These are phyloP conservation scores for Simmondsia chinensis DNA, from an alignment of 148 eudicot genomes.

Conservation along the genomic window DNA sequence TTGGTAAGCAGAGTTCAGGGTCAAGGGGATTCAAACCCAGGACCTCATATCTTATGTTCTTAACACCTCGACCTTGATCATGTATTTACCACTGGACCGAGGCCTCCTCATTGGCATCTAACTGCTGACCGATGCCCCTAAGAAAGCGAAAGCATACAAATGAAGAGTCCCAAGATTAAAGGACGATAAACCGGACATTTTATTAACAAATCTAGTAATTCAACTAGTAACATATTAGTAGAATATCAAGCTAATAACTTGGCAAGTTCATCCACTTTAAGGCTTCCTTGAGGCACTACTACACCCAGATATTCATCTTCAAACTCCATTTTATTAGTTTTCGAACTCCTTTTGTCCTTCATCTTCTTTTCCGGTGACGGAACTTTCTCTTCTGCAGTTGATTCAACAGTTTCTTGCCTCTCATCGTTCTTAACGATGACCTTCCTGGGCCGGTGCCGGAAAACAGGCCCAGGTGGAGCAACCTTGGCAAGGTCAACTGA, in stretches of 20 bases:
- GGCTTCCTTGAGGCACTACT: constrained; percentile 58
- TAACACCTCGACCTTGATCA: no score
- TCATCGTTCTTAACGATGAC: constrained; percentile 11
- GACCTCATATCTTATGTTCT: no score
- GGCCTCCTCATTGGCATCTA: no score
- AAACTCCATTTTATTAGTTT: constrained; percentile 20
- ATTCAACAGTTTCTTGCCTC: constrained; percentile 22
- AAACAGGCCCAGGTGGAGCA: constrained; percentile 75
- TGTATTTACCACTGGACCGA: no score
- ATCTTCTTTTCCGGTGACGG: constrained; percentile 15
- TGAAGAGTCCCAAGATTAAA: no score
- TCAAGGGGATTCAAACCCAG: no score
- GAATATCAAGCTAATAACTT: constrained; percentile 57
- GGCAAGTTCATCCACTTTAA: constrained; percentile 85
- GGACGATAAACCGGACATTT: no score
- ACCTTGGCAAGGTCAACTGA: constrained; percentile 56
- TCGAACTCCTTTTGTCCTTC: constrained; percentile 27
- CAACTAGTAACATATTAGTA: no score
- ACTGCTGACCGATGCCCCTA: no score
- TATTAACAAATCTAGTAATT: no score
- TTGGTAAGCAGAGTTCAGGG: no score
- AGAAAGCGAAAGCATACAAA: no score
- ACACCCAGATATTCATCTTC: constrained; percentile 31
- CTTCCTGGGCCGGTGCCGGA: constrained; percentile 26
- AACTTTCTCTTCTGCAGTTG: constrained; percentile 6